These are phyloP conservation scores for Millerozyma acaciae DNA, from an alignment of 805 yeast species.

Conservation along the genomic window DNA sequence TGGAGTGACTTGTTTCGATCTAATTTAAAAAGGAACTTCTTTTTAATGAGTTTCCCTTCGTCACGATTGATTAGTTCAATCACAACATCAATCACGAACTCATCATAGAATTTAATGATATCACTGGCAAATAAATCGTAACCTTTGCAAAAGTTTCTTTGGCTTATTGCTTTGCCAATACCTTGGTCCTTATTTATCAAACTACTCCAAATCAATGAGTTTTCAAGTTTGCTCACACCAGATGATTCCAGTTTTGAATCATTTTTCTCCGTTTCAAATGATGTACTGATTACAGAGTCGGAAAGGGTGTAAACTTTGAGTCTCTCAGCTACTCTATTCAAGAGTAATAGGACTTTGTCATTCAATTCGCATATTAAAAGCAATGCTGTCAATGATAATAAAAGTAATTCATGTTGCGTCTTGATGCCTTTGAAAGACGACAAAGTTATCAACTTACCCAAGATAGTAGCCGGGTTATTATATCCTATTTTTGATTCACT, in stretches of 20 bases:
- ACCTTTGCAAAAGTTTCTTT: conserved; percentile 18
- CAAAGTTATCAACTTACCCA: conserved; percentile 22
- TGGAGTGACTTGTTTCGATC: conserved; percentile 29
- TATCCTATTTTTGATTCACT: conserved; percentile 3
- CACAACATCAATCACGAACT: conserved; percentile 35
- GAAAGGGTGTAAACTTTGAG: conserved; percentile 23
- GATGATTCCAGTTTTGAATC: conserved; percentile 7
- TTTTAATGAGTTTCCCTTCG: conserved; percentile 40
- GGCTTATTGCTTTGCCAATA: conserved; percentile 15
- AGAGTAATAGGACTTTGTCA: conserved; percentile 20
- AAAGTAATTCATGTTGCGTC: conserved; percentile 23
- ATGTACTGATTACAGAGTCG: conserved; percentile 22
- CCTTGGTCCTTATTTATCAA: conserved; percentile 17
- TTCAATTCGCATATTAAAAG: conserved; percentile 31
- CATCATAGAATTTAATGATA: conserved; percentile 17
- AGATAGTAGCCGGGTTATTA: conserved; percentile 12
- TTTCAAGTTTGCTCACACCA: conserved; percentile 17
- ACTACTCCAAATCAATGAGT: conserved; percentile 30
- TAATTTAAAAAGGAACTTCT: conserved; percentile 37
- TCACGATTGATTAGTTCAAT: conserved; percentile 25
- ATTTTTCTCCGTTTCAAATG: conserved; percentile 13
- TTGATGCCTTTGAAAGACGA: conserved; percentile 26
- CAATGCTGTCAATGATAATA: conserved; percentile 26
- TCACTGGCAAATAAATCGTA: conserved; percentile 23
- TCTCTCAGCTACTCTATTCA: conserved; percentile 20